A percentile compares a stretch with the other conserved stretches of the same genome.
Conservation (phyloP, 805 yeast species). For the Clavispora phyllophila region DNA sequence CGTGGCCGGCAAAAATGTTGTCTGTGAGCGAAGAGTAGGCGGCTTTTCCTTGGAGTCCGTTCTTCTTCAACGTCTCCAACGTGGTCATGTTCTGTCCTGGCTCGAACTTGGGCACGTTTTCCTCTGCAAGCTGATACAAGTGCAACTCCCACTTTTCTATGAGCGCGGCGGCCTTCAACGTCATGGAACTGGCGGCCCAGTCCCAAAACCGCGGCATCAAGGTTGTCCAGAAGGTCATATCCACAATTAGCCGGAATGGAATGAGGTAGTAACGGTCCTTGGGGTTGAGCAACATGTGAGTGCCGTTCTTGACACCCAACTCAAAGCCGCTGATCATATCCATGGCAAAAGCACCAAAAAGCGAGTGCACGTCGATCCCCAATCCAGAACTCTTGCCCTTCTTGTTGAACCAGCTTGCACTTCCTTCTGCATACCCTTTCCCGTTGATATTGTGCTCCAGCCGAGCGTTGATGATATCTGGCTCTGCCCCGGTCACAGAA, state of each 20-base stretch:
- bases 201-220: constrained; percentile 50
- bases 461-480: constrained; percentile 31
- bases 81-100: constrained; percentile 23
- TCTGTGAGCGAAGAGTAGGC: constrained; percentile 46
- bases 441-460: constrained; percentile 30
- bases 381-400: constrained; percentile 23
- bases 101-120: constrained; percentile 19
- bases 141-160: constrained; percentile 45
- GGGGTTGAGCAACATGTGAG: constrained; percentile 39
- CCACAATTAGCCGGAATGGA: constrained; percentile 45
- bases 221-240: constrained; percentile 65
- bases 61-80: constrained; percentile 28
- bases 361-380: constrained; percentile 49
- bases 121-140: constrained; percentile 31
- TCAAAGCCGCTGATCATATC: constrained; percentile 61
- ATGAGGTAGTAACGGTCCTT: constrained; percentile 35
- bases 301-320: constrained; percentile 47
- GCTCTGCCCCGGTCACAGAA: constrained; percentile 28
- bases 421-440: constrained; percentile 22
- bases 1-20: constrained; percentile 74
- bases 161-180: constrained; percentile 31
- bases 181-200: constrained; percentile 40
- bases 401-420: constrained; percentile 28
- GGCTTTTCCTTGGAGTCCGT: constrained; percentile 26
- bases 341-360: constrained; percentile 68